Evolutionary conservation across 108 stramenopile species (phyloP).

Genomic region (Cyclotella choctawhatcheeana): DNA sequence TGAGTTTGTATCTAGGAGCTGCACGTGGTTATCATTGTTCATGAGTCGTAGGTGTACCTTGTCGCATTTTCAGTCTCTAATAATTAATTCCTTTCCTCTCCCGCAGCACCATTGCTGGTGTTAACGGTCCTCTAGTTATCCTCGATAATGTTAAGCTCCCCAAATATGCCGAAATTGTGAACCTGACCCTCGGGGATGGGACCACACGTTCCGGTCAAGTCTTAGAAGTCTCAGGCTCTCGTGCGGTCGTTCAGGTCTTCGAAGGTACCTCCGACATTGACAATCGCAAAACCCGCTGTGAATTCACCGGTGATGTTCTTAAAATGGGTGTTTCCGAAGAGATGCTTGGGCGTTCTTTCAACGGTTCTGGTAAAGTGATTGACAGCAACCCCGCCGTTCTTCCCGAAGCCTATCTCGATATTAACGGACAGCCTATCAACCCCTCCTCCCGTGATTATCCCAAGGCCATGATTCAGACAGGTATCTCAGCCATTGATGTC

Average conservation of each 20-base stretch:
- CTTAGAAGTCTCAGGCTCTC: slow-evolving; percentile 95
- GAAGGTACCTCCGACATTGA: slow-evolving; percentile 99
- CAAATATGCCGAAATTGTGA: slow-evolving; percentile 99
- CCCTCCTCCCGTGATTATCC: slow-evolving; percentile 99
- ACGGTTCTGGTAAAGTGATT: slow-evolving; percentile 99
- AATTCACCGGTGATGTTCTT: slow-evolving; percentile 98
- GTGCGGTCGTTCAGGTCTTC: slow-evolving; percentile 99
- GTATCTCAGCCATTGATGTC: slow-evolving; percentile 99
- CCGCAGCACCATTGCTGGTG: slow-evolving; percentile 95
- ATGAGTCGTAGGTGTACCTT: neutral
- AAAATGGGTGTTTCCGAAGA: slow-evolving; percentile 99
- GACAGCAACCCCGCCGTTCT: slow-evolving; percentile 97
- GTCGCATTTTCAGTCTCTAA: neutral
- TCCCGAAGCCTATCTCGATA: slow-evolving; percentile 99
- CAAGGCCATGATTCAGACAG: slow-evolving; percentile 99
- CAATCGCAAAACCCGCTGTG: slow-evolving; percentile 96
- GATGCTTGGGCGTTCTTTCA: slow-evolving; percentile 98
- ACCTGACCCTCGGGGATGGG: slow-evolving; percentile 95
- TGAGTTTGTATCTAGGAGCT: slow-evolving; percentile 42
- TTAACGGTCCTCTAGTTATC: slow-evolving; percentile 99
- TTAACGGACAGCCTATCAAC: slow-evolving; percentile 99
- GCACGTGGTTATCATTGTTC: neutral
- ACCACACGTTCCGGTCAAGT: slow-evolving; percentile 96
- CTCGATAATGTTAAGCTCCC: slow-evolving; percentile 99
- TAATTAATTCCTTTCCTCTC: neutral